Base-by-base conservation (phyloP, 768 basidiomycete species). In the Termitomyces sp. region DNA sequence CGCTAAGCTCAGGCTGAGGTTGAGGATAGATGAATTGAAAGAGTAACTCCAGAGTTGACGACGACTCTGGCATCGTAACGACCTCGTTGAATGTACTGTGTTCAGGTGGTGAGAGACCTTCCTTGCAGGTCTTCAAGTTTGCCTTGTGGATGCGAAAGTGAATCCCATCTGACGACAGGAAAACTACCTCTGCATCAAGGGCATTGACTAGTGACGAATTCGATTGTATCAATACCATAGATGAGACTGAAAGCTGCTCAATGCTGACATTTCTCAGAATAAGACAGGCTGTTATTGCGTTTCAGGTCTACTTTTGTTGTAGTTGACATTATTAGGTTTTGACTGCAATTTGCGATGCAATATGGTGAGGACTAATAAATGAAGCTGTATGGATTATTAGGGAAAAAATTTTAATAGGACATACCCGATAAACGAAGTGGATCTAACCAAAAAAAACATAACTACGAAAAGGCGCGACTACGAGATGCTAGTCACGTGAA, bases 21-120 rank as follows among this genome's bases (percentile, higher is more conserved):
- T 49, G n/a, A 51, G 59, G 52, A 43, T 52, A 46, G 52, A 63
- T 57, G 40, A 63, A 65, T 22, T 55, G 62, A 20, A 63, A 63
- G 18, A 65, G 53, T 8, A 60, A 26, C 22, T 62, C 63, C 8
- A 65, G 57, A 18, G 57, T 58, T 1, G 22, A n/a, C 1, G 59
- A 50, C 1, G 20, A 14, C 36, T 65, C 63, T 22, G 56, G 16
- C 18, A 65, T 48, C 1, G n/a, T 10, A 8, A 61, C 63, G 20
- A 63, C 44, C 20, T 65, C 63, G n/a, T 49, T 24, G 32, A 60
- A 55, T 20, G 41, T 58, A 20, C 52, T 38, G 7, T 46, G 24
- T 3, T 45, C 44, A n/a, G 62, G 59, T 11, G 62, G 59, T 0
- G 52, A 36, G 41, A 63, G 56, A 5, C 56, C 43, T 30, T 48